These are phyloP conservation scores for Chytridium lagenaria DNA, from an alignment of 371 early-diverging fungal species.

Conservation along the genomic window DNA sequence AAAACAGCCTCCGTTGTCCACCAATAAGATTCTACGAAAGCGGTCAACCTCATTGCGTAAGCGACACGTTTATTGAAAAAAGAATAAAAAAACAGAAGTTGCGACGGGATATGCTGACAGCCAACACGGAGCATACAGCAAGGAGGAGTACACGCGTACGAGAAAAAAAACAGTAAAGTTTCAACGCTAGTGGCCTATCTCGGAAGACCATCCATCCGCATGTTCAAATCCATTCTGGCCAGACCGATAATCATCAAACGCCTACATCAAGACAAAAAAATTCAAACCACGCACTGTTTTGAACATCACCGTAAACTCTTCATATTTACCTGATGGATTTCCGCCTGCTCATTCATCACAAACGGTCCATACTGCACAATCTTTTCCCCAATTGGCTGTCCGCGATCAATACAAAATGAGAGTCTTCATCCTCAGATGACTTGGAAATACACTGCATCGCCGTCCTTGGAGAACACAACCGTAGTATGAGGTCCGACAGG, in stretches of 20 bases:
- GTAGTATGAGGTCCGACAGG: slow-evolving; percentile 41
- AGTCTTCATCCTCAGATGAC: slow-evolving; percentile 7
- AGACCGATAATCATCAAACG: not conserved
- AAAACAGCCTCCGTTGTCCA: too few species aligned
- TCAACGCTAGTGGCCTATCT: slow-evolving; percentile 15
- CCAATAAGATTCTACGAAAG: too few species aligned
- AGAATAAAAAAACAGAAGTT: too few species aligned
- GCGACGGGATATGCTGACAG: too few species aligned
- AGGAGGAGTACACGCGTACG: too few species aligned
- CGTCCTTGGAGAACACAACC: slow-evolving; percentile 41
- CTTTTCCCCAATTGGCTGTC: slow-evolving; percentile 51
- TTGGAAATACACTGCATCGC: slow-evolving; percentile 32
- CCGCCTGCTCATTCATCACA: slow-evolving; percentile 55
- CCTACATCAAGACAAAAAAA: not conserved
- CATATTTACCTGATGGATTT: slow-evolving; percentile 33
- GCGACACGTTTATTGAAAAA: too few species aligned
- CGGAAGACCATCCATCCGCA: not conserved
- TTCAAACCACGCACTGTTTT: not conserved
- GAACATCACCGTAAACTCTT: not conserved
- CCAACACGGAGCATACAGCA: too few species aligned
- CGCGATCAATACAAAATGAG: slow-evolving; percentile 48
- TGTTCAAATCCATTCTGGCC: not conserved
- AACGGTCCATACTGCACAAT: slow-evolving; percentile 56
- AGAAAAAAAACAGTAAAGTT: too few species aligned
- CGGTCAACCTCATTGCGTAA: too few species aligned